These are phyloP conservation scores for Talaromyces sp. DNA, from an alignment of 2,329 filamentous ascomycete genomes.

Conservation along the genomic window DNA sequence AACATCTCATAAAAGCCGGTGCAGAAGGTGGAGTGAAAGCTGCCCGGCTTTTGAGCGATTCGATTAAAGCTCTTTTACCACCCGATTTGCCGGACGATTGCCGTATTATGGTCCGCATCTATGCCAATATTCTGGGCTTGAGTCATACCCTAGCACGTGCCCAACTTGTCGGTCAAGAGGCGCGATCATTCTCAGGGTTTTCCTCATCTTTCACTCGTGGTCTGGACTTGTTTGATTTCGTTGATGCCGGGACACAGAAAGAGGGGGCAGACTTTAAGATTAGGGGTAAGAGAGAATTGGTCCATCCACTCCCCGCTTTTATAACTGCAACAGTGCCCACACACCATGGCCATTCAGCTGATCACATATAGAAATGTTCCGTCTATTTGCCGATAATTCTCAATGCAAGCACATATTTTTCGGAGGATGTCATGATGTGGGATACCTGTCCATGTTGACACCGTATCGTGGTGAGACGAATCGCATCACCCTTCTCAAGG, in stretches of 20 bases:
- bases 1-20: not conserved
- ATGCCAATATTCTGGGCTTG: not conserved
- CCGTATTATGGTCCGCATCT: not conserved
- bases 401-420: constrained; percentile 63
- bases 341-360: not conserved
- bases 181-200: not conserved
- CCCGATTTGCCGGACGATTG: not conserved
- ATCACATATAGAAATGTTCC: constrained; percentile 28
- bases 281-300: not conserved
- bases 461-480: not conserved
- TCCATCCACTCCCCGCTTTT: not conserved
- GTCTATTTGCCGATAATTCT: constrained; percentile 51
- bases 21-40: not conserved
- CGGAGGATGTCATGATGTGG: constrained; percentile 57
- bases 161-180: not conserved
- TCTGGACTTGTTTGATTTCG: not conserved
- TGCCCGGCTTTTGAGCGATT: not conserved
- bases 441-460: constrained; percentile 52
- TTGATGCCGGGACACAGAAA: not conserved
- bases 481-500: not conserved
- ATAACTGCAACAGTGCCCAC: not conserved
- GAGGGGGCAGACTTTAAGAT: not conserved
- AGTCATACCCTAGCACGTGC: not conserved
- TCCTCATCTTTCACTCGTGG: not conserved
- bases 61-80: not conserved